Conservation (phyloP, 176 grass and related monocot genomes). For the Oryza glaberrima region DNA sequence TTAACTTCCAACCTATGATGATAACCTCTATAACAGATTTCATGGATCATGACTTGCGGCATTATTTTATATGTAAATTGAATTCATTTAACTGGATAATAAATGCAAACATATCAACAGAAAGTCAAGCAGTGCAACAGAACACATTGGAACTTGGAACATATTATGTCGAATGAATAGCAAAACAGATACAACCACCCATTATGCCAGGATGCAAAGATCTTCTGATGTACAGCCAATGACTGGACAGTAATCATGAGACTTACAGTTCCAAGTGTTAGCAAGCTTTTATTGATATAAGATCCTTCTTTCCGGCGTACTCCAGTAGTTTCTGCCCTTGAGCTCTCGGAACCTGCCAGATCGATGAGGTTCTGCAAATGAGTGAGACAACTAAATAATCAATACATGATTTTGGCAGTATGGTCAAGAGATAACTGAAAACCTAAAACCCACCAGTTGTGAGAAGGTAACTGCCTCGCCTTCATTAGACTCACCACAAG, state of each 20-base stretch:
- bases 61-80: not conserved
- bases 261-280: conserved; percentile 96
- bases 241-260: conserved; percentile 12
- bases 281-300: conserved; percentile 99
- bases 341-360: conserved; percentile 99
- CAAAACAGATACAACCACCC: not conserved
- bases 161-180: conserved; percentile 30
- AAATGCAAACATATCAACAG: conserved; percentile 32
- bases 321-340: conserved; percentile 97
- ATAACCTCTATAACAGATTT: not conserved
- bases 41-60: not conserved
- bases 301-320: conserved; percentile 98
- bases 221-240: not conserved
- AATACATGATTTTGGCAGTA: conserved; percentile 41
- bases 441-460: conserved; percentile 71
- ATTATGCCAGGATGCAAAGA: conserved; percentile 6
- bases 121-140: not conserved
- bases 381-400: conserved; percentile 55
- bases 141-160: not conserved
- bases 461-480: conserved; percentile 90
- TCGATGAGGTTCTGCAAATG: conserved; percentile 99
- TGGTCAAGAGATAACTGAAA: not conserved
- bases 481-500: conserved; percentile 77
- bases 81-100: not conserved
- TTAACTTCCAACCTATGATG: conserved; percentile 1